phyloP scores from a whole-genome alignment of 2,329 filamentous ascomycete genomes.

The Aschersonia sp. region DNA sequence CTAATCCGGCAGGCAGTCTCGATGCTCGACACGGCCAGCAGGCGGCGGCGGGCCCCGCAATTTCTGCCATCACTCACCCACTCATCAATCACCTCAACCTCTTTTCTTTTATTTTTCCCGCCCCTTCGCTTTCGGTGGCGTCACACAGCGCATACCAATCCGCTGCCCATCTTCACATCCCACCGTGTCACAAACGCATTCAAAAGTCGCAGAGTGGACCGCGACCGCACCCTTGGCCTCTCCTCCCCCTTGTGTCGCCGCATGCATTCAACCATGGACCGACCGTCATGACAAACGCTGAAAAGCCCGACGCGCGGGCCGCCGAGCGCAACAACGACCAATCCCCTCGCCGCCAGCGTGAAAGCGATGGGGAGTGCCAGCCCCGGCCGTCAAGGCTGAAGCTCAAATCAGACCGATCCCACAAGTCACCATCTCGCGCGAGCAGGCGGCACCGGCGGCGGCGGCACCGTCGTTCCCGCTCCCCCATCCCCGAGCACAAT shows the following conservation, averaged over 20 bases:
- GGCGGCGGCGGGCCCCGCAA: no score
- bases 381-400: constrained; percentile 2
- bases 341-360: not conserved
- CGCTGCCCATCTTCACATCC: not conserved
- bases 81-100: not conserved
- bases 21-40: no score
- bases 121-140: not conserved
- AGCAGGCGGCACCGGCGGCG: constrained; percentile 14
- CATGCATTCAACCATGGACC: constrained; percentile 7
- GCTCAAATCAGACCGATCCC: constrained; percentile 4
- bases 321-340: not conserved
- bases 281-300: constrained; percentile 17
- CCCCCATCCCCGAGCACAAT: constrained; percentile 32
- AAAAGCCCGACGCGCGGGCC: constrained; percentile 7
- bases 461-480: constrained; percentile 21
- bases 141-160: not conserved
- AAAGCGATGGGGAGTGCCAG: not conserved
- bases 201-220: not conserved
- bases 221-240: not conserved
- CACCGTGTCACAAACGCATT: not conserved
- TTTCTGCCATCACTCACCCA: no score
- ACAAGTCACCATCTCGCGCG: constrained; percentile 7
- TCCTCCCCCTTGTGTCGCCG: not conserved
- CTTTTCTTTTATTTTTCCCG: not conserved
- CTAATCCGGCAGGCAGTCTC: no score